Conservation (phyloP, 768 basidiomycete species). For the Naematelia encephala region DNA sequence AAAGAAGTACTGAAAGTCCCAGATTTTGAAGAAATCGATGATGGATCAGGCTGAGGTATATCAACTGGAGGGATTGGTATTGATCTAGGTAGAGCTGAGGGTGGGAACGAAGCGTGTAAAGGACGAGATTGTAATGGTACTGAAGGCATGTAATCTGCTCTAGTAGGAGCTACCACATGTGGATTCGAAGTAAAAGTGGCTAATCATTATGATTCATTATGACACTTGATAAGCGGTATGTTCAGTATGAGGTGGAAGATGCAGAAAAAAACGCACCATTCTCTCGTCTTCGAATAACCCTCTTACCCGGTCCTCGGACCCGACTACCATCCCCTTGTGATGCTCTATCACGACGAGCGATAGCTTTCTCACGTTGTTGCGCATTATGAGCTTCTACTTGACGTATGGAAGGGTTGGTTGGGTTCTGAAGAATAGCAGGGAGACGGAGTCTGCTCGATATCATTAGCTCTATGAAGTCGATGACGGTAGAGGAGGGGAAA, state of each 20-base stretch:
- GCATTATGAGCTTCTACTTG: conserved; percentile 45
- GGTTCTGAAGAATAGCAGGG: conserved; percentile 48
- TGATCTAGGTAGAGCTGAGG: conserved; percentile 23
- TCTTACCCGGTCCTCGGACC: conserved; percentile 32
- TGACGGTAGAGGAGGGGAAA: background rate
- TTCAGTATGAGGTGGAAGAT: no score
- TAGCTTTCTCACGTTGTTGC: conserved; percentile 42
- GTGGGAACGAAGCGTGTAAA: conserved; percentile 31
- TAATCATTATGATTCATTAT: no score
- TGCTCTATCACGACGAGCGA: conserved; percentile 27
- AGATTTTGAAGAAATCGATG: conserved; percentile 24
- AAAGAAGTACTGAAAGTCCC: conserved; percentile 42
- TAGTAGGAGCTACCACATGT: conserved; percentile 34
- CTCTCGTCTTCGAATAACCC: conserved; percentile 40
- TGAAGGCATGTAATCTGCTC: conserved; percentile 39
- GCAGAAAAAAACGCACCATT: conserved; percentile 38
- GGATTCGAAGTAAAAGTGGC: conserved; percentile 45
- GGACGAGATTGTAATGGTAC: conserved; percentile 32
- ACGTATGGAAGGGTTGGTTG: conserved; percentile 22
- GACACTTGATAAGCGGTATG: no score
- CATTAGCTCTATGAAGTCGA: background rate
- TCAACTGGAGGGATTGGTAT: conserved; percentile 25
- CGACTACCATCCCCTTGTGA: conserved; percentile 6
- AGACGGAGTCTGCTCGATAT: conserved; percentile 33
- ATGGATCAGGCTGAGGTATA: conserved; percentile 13